Conservation (phyloP, 345 rosid species). For the Hibiscus trionum region DNA sequence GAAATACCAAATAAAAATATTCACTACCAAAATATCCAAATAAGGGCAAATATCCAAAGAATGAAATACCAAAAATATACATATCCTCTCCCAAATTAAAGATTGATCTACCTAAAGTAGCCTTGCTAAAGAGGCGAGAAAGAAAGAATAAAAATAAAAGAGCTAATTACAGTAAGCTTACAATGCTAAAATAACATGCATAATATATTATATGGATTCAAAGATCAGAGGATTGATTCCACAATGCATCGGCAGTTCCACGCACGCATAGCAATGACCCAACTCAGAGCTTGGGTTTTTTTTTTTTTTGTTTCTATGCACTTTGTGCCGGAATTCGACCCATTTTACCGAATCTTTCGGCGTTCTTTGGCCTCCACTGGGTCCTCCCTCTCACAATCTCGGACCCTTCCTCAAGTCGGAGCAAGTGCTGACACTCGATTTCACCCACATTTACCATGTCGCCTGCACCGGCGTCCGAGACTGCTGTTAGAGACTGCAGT, state of each 20-base stretch:
- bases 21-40: not conserved
- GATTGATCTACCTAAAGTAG: not conserved
- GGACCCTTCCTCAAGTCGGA: conserved; percentile 72
- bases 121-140: not conserved
- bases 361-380: conserved; percentile 70
- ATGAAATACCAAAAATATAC: conserved; percentile 6
- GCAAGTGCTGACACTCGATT: conserved; percentile 89
- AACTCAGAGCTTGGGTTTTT: too few relatives aligned
- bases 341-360: conserved; percentile 25
- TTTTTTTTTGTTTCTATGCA: conserved; percentile 15
- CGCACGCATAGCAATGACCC: too few relatives aligned
- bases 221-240: conserved; percentile 22
- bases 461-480: conserved; percentile 39
- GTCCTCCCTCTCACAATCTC: conserved; percentile 92
- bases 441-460: conserved; percentile 31
- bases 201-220: conserved; percentile 2
- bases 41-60: not conserved
- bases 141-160: not conserved
- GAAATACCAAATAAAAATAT: too few relatives aligned
- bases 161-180: conserved; percentile 36
- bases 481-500: conserved; percentile 80
- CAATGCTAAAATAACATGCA: not conserved
- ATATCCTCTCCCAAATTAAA: not conserved
- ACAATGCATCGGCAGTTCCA: conserved; percentile 15
- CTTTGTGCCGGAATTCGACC: conserved; percentile 34